Base-by-base conservation (phyloP, 441 rosid genomes). In the Biscutella laevigata region DNA sequence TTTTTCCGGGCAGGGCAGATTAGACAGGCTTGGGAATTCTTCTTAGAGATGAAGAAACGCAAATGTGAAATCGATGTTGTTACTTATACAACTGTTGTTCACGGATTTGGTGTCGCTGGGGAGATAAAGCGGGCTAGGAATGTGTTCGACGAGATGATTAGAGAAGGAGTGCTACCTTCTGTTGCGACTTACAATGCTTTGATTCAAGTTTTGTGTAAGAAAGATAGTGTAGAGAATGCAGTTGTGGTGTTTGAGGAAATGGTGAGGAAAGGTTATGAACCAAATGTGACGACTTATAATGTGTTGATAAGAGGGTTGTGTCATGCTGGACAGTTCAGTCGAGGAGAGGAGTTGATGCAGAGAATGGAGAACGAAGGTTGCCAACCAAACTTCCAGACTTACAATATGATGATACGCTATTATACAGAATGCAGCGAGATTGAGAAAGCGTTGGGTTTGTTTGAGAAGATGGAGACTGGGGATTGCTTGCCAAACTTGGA, bases 161-260 rank as follows among this genome's bases (percentile, higher is more conserved):
- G 74, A 56, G 81, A 72, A 35, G 92, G 90, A 0, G 87, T 87
- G 52, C 83, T 87, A 38, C 98, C 96, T 64, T 81, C 96, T 0
- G 85, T 91, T 25, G 83, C 80, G 0, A 91, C 98, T 7, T 79
- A 83, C 57, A 91, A 87, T 71, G 95, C 94, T 59, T 42, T 87
- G 66, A 91, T 87, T 54, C 98, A 91, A 66, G 87, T 83, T 26
- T 26, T 91, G 72, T 91, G 96, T 63, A 91, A 80, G 84, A 84
- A 91, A 72, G 98, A 83, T 65, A 73, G 49, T 14, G 86, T 91
- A 17, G 92, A 83, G 34, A 84, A 77, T 62, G 98, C 90, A 7
- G 29, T 87, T 44, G 39, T 35, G 33, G 59, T 84, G 69, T 84
- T 90, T 29, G 86, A 81, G 54, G 92, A 83, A 29, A 90, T 90